A percentile compares a stretch with the other conserved stretches of the same genome.
These are phyloP conservation scores for Pleurozium schreberi DNA, from an alignment of 225 moss, liverwort and hornwort species.

Conservation along the genomic window DNA sequence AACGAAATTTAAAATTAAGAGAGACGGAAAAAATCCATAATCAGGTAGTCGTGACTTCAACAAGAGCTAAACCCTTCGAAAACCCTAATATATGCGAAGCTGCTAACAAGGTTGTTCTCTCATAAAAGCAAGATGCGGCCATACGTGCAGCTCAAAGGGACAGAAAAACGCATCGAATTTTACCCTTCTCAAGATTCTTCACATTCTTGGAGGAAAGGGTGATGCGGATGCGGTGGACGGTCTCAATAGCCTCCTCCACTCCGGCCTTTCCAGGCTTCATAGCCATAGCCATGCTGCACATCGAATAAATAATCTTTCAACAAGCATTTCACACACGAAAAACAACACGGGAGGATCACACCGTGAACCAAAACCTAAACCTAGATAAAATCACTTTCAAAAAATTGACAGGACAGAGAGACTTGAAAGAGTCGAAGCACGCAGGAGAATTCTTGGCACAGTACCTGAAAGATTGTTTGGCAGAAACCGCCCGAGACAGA, in stretches of 20 bases:
- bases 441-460: neutral
- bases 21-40: neutral
- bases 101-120: too few species aligned
- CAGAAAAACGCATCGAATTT: neutral
- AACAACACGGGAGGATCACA: too few species aligned
- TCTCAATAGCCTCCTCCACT: conserved; percentile 70
- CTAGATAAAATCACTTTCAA: neutral
- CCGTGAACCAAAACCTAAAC: neutral
- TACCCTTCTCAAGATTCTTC: conserved; percentile 84
- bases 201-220: conserved; percentile 86
- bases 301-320: neutral
- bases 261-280: conserved; percentile 68
- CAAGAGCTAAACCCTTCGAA: neutral
- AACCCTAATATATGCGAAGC: neutral
- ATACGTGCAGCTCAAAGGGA: neutral
- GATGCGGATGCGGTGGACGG: conserved; percentile 75
- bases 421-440: neutral
- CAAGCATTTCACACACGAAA: neutral
- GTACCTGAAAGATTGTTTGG: conserved; percentile 3
- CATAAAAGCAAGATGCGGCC: neutral
- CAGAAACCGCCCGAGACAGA: conserved; percentile 36
- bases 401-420: too few species aligned
- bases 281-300: conserved; percentile 49
- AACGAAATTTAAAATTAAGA: too few species aligned
- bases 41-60: neutral